Base-by-base conservation (phyloP, 2,329 filamentous ascomycete species). In the Trichoderma brevicompactum region DNA sequence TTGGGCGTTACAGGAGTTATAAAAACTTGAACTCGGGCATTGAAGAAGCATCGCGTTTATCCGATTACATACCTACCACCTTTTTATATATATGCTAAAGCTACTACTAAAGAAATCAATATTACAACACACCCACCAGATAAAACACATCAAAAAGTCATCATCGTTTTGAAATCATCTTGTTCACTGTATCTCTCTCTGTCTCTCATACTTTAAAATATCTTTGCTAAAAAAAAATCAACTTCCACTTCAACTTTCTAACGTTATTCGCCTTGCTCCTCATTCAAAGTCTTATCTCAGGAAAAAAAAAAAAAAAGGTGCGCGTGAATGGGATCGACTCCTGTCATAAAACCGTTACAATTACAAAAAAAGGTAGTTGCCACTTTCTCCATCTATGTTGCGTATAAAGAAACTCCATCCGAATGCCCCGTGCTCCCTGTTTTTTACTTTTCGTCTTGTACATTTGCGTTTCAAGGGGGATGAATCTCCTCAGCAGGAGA, bases 271-370 rank as follows among this genome's bases (percentile, higher is more conserved):
- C 41, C 17, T n/a, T 19, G 2, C 17, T 9, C 40, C 36, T 34
- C 36, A 28, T 28, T 28, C 23, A 28, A 28, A 5, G 2, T 44
- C 19, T 43, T n/a, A 15, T 50, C 48, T 53, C 48, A 28, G 10
- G 17, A 23, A 36, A 36, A 48, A 59, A 59, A 28, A 34, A 23
- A 36, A 36, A 48, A 59, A 59, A 28, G 8, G 15, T 55, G 32
- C 43, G 48, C 41, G 44, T 43, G 54, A 41, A 43, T 38, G 40
- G 15, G 43, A 54, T 34, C 43, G 36, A 52, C 36, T 38, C 54
- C 17, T 50, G 67, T 69, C 66, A 67, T 70, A 66, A 54, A 28
- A 71, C 66, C 70, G 66, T 72, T 70, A 72, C 62, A 70, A 72
- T 68, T 71, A 73, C 69, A 73, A 67, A 60, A 28, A 44, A 64